phyloP scores from a whole-genome alignment of 768 basidiomycete species.

The Cystobasidium tubakii region DNA sequence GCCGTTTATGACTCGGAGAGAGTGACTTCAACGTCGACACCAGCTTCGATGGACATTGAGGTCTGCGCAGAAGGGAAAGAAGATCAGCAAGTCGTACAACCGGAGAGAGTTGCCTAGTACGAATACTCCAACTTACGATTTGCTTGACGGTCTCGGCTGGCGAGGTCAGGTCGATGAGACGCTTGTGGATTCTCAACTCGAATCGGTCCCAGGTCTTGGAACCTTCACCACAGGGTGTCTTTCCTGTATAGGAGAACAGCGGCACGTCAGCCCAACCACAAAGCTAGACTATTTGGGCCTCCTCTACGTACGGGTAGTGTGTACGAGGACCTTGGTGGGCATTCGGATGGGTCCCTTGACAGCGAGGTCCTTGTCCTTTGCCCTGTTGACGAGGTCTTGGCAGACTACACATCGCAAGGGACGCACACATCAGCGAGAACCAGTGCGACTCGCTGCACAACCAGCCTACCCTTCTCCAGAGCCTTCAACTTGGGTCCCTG shows the following conservation, averaged over 20 bases:
- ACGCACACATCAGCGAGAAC: too few species aligned
- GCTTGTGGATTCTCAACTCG: slow-evolving; percentile 99
- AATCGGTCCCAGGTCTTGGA: slow-evolving; percentile 99
- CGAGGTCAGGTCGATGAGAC: slow-evolving; percentile 96
- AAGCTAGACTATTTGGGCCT: not conserved
- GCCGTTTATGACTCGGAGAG: slow-evolving; percentile 21
- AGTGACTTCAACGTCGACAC: slow-evolving; percentile 64
- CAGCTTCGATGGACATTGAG: slow-evolving; percentile 95
- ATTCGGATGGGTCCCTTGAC: slow-evolving; percentile 98
- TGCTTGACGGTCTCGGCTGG: slow-evolving; percentile 99
- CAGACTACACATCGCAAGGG: slow-evolving; percentile 62
- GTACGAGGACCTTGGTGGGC: slow-evolving; percentile 96
- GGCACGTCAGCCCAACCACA: too few species aligned
- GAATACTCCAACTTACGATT: slow-evolving; percentile 62
- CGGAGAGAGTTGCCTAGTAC: too few species aligned
- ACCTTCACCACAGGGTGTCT: slow-evolving; percentile 90
- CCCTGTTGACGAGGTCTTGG: slow-evolving; percentile 89
- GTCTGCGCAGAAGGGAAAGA: too few species aligned
- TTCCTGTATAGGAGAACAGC: slow-evolving; percentile 51
- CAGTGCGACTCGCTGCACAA: too few species aligned
- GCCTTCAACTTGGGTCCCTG: slow-evolving; percentile 78
- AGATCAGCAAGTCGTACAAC: too few species aligned
- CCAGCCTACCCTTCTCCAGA: slow-evolving; percentile 93
- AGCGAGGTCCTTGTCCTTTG: slow-evolving; percentile 98
- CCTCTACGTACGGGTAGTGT: slow-evolving; percentile 79